A percentile compares a stretch with the other conserved stretches of the same genome.
phyloP scores from a whole-genome alignment of 495 filamentous ascomycete species.

The Annulohypoxylon stygium region DNA sequence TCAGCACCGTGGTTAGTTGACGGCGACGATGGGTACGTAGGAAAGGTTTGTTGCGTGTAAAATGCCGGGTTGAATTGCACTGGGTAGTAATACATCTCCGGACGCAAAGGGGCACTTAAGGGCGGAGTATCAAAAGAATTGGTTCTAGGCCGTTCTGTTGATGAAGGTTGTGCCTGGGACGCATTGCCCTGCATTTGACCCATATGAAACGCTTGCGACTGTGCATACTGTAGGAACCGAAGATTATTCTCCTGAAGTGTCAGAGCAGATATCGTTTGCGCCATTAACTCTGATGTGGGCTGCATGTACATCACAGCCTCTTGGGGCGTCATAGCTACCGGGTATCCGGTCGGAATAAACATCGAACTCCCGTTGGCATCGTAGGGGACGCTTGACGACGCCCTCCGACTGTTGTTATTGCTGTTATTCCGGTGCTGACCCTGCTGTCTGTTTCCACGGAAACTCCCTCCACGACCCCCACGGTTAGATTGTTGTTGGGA shows the following conservation, averaged over 20 bases:
- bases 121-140: constrained; percentile 68
- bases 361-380: constrained; percentile 46
- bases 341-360: constrained; percentile 46
- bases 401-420: constrained; percentile 50
- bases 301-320: constrained; percentile 62
- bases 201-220: constrained; percentile 60
- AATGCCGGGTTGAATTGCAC: constrained; percentile 50
- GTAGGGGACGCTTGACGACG: constrained; percentile 47
- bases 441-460: constrained; percentile 68
- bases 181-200: constrained; percentile 59
- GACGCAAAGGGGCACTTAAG: constrained; percentile 63
- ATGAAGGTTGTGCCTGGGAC: constrained; percentile 55
- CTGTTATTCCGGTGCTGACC: constrained; percentile 63
- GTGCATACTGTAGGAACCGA: constrained; percentile 62
- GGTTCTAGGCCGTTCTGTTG: constrained; percentile 63
- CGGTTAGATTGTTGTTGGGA: constrained; percentile 63
- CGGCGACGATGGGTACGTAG: constrained; percentile 63
- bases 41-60: constrained; percentile 51
- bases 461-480: constrained; percentile 70
- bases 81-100: constrained; percentile 58
- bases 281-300: constrained; percentile 59
- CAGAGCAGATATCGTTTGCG: constrained; percentile 54
- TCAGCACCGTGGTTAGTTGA: constrained; percentile 58
- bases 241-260: constrained; percentile 59
- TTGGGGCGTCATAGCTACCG: constrained; percentile 50